Conservation (phyloP, 768 basidiomycete genomes). For the Leccinum sublutescens region DNA sequence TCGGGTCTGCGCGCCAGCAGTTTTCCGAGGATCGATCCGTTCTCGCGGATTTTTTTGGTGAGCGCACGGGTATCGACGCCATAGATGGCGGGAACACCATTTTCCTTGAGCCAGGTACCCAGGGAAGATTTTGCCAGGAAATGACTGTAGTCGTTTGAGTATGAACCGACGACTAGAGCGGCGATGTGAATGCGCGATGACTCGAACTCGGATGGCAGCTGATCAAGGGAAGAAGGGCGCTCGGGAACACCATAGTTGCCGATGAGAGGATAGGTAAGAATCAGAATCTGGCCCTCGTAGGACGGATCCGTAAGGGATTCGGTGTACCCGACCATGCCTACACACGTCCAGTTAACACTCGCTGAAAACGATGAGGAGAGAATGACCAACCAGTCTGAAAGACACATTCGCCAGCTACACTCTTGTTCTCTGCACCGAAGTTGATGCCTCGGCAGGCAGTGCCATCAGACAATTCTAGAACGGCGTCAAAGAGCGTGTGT, state of each 20-base stretch:
- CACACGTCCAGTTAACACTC: slow-evolving; percentile 15
- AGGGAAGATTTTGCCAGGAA: slow-evolving; percentile 89
- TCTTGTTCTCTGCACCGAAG: slow-evolving; percentile 91
- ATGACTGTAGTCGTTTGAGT: slow-evolving; percentile 93
- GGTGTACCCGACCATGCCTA: slow-evolving; percentile 99
- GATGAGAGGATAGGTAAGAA: slow-evolving; percentile 94
- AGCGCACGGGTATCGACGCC: slow-evolving; percentile 96
- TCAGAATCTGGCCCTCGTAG: slow-evolving; percentile 96
- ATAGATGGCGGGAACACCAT: slow-evolving; percentile 89
- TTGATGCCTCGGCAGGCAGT: slow-evolving; percentile 85
- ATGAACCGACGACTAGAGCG: slow-evolving; percentile 88
- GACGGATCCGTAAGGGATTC: slow-evolving; percentile 98
- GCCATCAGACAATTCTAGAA: slow-evolving; percentile 90
- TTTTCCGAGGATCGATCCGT: slow-evolving; percentile 89
- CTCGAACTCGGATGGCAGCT: slow-evolving; percentile 80
- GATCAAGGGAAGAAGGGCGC: slow-evolving; percentile 49
- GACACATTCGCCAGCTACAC: slow-evolving; percentile 96
- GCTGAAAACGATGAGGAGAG: slow-evolving; percentile 7
- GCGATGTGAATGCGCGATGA: slow-evolving; percentile 93
- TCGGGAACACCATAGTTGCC: slow-evolving; percentile 97
- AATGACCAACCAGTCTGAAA: slow-evolving; percentile 90
- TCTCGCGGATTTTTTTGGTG: slow-evolving; percentile 94
- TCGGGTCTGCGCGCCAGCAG: slow-evolving; percentile 65
- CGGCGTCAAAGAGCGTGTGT: slow-evolving; percentile 47
- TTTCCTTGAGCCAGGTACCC: slow-evolving; percentile 91